These are phyloP conservation scores for Mariannaea elegans DNA, from an alignment of 2,329 filamentous ascomycete species.

Conservation along the genomic window DNA sequence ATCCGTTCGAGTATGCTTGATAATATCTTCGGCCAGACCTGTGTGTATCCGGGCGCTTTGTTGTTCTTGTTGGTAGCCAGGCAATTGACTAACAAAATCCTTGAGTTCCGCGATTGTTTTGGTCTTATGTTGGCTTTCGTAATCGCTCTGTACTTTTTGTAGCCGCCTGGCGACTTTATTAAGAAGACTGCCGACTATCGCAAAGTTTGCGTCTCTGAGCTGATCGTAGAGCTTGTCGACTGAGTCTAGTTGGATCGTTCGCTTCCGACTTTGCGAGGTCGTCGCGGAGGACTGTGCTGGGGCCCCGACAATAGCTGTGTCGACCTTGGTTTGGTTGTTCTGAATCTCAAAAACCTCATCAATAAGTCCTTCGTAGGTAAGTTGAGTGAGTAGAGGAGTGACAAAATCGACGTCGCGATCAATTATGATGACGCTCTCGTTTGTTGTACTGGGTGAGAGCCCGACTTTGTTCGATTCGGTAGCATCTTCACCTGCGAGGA, in stretches of 20 bases:
- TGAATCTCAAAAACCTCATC: conserved; percentile 93
- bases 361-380: conserved; percentile 95
- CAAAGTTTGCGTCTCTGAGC: conserved; percentile 92
- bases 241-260: conserved; percentile 88
- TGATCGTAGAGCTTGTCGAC: conserved; percentile 90
- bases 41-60: conserved; percentile 93
- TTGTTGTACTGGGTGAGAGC: conserved; percentile 83
- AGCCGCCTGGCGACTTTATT: conserved; percentile 91
- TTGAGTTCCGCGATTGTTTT: conserved; percentile 92
- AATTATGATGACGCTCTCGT: conserved; percentile 92
- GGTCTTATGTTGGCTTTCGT: conserved; percentile 87
- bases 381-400: conserved; percentile 88
- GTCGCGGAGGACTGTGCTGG: conserved; percentile 69
- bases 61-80: conserved; percentile 91
- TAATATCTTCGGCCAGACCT: conserved; percentile 91
- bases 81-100: conserved; percentile 94
- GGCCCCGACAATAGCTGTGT: conserved; percentile 87
- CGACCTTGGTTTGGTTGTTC: conserved; percentile 92
- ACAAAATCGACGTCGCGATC: conserved; percentile 96
- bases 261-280: conserved; percentile 72
- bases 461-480: conserved; percentile 69
- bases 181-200: conserved; percentile 86
- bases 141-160: conserved; percentile 83
- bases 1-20: conserved; percentile 90
- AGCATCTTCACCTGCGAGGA: conserved; percentile 80